phyloP scores from a whole-genome alignment of 2,329 filamentous ascomycete genomes.

The Claviceps humidiphila region DNA sequence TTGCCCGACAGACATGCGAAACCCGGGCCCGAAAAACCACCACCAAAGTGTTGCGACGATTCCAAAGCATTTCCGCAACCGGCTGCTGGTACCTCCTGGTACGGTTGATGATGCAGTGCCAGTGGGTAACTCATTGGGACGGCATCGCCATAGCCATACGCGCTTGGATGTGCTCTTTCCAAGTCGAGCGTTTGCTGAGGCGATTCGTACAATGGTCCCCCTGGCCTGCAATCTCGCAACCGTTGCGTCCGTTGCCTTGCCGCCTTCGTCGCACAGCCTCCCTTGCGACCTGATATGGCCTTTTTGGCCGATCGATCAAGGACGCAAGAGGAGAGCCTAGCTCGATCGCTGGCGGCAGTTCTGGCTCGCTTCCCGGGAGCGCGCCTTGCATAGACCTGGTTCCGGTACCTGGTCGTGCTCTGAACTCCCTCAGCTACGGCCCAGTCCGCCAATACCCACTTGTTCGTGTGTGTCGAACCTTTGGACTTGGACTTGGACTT shows the following conservation, averaged over 20 bases:
- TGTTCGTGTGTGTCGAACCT: constrained; percentile 49
- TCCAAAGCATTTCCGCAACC: background rate
- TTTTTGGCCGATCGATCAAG: constrained; percentile 16
- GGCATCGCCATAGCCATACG: background rate
- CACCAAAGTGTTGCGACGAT: background rate
- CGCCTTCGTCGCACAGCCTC: constrained; percentile 19
- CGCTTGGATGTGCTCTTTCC: background rate
- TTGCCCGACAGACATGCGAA: background rate
- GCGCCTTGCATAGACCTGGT: constrained; percentile 24
- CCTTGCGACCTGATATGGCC: constrained; percentile 20
- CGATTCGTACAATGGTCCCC: background rate
- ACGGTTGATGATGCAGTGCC: background rate
- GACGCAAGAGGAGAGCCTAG: constrained; percentile 7
- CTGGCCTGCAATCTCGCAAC: constrained; percentile 11
- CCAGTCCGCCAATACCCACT: constrained; percentile 65
- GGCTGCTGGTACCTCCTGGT: background rate
- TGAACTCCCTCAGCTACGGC: constrained; percentile 61
- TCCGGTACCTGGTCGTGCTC: constrained; percentile 72
- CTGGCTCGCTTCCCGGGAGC: constrained; percentile 5
- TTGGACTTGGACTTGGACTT: constrained; percentile 5
- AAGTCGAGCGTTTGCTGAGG: background rate
- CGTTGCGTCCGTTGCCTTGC: constrained; percentile 13
- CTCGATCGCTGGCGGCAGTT: background rate
- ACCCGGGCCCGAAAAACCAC: background rate
- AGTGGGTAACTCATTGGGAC: background rate